phyloP scores from a whole-genome alignment of 1,139 yeast genomes.

The Lizanozyma gosingica region DNA sequence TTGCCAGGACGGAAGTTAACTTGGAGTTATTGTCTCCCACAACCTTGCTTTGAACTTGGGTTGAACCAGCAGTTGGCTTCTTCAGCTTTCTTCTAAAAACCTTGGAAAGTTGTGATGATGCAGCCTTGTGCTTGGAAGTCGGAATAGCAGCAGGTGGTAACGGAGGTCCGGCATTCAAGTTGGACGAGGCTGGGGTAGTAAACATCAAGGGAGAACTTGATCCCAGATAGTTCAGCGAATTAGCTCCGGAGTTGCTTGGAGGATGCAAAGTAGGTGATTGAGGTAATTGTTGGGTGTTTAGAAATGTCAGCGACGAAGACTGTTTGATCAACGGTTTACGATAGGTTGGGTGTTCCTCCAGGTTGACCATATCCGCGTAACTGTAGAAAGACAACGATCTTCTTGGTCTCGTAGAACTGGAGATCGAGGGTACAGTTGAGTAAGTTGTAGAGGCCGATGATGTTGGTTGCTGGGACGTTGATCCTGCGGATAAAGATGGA shows the following conservation, averaged over 20 bases:
- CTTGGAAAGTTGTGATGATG: neutral
- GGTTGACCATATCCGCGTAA: slow-evolving; percentile 68
- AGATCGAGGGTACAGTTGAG: slow-evolving; percentile 9
- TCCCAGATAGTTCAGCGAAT: neutral
- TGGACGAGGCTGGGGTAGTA: neutral
- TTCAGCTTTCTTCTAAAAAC: neutral
- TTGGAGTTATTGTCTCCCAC: neutral
- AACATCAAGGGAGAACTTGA: neutral
- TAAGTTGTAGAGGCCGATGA: slow-evolving; percentile 10
- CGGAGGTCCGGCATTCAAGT: neutral
- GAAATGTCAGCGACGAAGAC: neutral
- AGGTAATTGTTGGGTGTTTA: neutral
- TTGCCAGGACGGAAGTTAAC: neutral
- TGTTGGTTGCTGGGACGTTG: slow-evolving; percentile 5
- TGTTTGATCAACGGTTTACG: neutral
- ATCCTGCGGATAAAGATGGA: slow-evolving; percentile 5
- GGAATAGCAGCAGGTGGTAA: neutral
- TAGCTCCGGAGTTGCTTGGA: too few relatives aligned
- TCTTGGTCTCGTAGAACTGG: slow-evolving; percentile 22
- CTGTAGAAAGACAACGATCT: slow-evolving; percentile 61
- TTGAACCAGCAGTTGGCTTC: neutral
- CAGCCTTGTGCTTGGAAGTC: neutral
- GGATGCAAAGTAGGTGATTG: too few relatives aligned
- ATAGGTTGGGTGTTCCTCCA: slow-evolving; percentile 34
- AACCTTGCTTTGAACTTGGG: neutral